A percentile compares a stretch with the other conserved stretches of the same genome.
Evolutionary conservation across 495 filamentous ascomycete genomes (phyloP).

Genomic region (Neurospora tetrasperma): DNA sequence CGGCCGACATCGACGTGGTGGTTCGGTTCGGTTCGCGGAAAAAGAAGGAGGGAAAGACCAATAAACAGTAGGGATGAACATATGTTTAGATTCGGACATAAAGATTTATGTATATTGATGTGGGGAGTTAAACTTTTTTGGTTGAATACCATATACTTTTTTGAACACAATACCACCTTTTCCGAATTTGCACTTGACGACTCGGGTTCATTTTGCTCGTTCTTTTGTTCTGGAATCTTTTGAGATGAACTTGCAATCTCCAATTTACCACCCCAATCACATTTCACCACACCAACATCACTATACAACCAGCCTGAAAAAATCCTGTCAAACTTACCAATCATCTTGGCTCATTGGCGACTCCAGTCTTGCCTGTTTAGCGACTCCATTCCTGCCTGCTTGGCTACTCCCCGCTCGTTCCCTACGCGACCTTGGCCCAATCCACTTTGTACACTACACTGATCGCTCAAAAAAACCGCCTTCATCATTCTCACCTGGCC

Average conservation of each 20-base stretch:
- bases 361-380: background rate
- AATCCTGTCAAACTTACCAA: background rate
- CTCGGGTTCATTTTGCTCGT: background rate
- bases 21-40: background rate
- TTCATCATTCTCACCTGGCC: background rate
- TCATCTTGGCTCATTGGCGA: background rate
- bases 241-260: background rate
- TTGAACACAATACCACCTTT: background rate
- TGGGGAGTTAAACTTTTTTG: background rate
- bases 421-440: background rate
- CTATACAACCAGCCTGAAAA: background rate
- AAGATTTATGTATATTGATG: slow-evolving; percentile 1
- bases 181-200: too few relatives aligned
- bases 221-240: background rate
- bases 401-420: background rate
- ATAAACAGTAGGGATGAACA: background rate
- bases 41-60: background rate
- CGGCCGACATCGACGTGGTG: background rate
- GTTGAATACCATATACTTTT: background rate
- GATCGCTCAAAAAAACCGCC: background rate
- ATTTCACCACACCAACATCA: background rate
- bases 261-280: background rate
- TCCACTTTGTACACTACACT: background rate
- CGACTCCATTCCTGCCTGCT: background rate
- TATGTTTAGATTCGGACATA: background rate